These are phyloP conservation scores for Trametes hirsuta DNA, from an alignment of 1,284 basidiomycete genomes.

Conservation along the genomic window DNA sequence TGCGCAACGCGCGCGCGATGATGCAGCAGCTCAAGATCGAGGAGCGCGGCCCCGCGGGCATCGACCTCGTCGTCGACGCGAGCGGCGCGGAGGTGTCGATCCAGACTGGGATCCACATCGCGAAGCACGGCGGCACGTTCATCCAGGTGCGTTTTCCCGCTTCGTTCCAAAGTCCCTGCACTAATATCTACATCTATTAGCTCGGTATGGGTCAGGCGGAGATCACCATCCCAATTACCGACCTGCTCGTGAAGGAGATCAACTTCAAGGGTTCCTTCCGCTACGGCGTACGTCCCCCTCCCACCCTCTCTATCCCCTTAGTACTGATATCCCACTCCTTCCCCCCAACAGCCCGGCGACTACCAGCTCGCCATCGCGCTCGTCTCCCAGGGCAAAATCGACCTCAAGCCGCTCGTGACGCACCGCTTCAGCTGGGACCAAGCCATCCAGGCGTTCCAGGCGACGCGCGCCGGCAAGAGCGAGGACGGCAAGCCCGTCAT, in stretches of 20 bases:
- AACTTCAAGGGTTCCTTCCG: constrained; percentile 87
- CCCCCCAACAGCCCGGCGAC: constrained; percentile 65
- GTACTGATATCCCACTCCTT: not conserved
- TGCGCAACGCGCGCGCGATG: constrained; percentile 65
- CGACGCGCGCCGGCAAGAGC: constrained; percentile 79
- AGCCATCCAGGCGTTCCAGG: constrained; percentile 81
- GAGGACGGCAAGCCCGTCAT: constrained; percentile 75
- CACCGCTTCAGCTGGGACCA: constrained; percentile 83
- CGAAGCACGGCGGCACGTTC: constrained; percentile 73
- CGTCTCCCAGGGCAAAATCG: constrained; percentile 76
- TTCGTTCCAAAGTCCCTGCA: constrained; percentile 2
- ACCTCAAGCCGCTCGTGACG: constrained; percentile 89
- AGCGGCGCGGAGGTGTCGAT: constrained; percentile 90
- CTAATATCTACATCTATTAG: constrained; percentile 37
- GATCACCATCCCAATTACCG: constrained; percentile 63
- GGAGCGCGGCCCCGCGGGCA: constrained; percentile 58
- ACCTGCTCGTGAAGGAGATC: constrained; percentile 76
- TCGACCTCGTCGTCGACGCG: constrained; percentile 82
- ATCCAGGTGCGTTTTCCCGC: constrained; percentile 53
- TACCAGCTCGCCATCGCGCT: constrained; percentile 87
- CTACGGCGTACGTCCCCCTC: constrained; percentile 62
- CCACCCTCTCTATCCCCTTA: not conserved
- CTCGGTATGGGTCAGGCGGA: constrained; percentile 77
- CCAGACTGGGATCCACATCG: constrained; percentile 79
- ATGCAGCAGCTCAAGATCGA: constrained; percentile 59